Conservation (phyloP, 805 yeast species). For the Metschnikowia colocasiae region DNA sequence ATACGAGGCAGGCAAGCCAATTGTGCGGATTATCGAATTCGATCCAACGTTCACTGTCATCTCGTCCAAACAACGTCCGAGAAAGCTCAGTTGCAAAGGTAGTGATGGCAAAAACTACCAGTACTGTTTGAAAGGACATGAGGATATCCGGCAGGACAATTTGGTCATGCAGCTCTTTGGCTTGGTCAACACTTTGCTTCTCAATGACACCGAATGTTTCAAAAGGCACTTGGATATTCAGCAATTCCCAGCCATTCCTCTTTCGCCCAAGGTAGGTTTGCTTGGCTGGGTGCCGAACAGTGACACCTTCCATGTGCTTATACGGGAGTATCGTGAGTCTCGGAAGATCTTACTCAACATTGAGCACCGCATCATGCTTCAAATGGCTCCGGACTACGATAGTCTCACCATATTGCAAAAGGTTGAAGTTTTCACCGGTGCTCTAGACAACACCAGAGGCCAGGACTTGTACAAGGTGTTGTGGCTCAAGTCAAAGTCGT, state of each 20-base stretch:
- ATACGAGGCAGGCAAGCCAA: constrained; percentile 77
- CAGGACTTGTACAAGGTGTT: constrained; percentile 93
- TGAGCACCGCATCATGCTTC: constrained; percentile 93
- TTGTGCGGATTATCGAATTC: constrained; percentile 66
- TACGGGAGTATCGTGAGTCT: constrained; percentile 88
- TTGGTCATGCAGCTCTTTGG: constrained; percentile 98
- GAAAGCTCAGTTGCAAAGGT: constrained; percentile 75
- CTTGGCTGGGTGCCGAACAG: constrained; percentile 97
- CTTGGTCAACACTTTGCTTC: constrained; percentile 82
- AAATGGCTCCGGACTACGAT: constrained; percentile 97
- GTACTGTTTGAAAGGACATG: constrained; percentile 88
- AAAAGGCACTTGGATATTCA: constrained; percentile 93
- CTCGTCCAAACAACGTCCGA: constrained; percentile 93
- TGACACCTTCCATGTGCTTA: constrained; percentile 92
- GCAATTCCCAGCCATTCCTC: constrained; percentile 87
- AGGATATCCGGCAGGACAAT: constrained; percentile 95
- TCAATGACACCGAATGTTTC: constrained; percentile 92
- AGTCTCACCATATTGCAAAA: constrained; percentile 83
- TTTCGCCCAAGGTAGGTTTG: constrained; percentile 95
- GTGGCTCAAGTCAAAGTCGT: constrained; percentile 93
- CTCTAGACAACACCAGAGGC: constrained; percentile 91
- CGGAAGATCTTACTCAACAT: constrained; percentile 85
- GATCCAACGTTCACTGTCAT: constrained; percentile 84
- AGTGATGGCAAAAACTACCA: constrained; percentile 90
- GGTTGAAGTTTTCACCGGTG: constrained; percentile 94